These are phyloP conservation scores for Zygotorulaspora sp. DNA, from an alignment of 805 yeast species.

Conservation along the genomic window DNA sequence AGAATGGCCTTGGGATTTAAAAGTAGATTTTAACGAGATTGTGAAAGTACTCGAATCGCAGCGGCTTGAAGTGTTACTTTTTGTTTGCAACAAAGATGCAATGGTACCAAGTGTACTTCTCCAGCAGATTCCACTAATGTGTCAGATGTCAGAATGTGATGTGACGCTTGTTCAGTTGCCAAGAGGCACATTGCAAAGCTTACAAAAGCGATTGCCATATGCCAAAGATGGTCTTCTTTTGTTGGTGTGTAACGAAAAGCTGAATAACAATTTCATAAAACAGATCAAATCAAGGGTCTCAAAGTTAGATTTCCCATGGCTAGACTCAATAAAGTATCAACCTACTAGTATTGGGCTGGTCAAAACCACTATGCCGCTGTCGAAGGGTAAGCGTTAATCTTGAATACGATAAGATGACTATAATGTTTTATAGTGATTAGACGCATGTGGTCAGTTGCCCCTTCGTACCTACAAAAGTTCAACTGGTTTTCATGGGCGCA, in stretches of 20 bases:
- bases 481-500: too few relatives aligned
- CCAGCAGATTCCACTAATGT: slow-evolving; percentile 54
- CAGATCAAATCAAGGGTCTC: slow-evolving; percentile 20
- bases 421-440: too few relatives aligned
- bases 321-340: slow-evolving; percentile 19
- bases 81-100: slow-evolving; percentile 56
- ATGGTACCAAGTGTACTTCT: slow-evolving; percentile 45
- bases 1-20: slow-evolving; percentile 23
- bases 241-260: slow-evolving; percentile 19
- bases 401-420: too few relatives aligned
- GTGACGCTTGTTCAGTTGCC: slow-evolving; percentile 63
- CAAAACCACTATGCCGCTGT: slow-evolving; percentile 22
- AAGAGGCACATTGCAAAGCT: slow-evolving; percentile 32
- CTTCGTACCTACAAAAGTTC: too few relatives aligned
- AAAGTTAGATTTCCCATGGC: slow-evolving; percentile 26
- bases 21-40: slow-evolving; percentile 46
- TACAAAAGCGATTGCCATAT: slow-evolving; percentile 8
- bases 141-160: slow-evolving; percentile 36
- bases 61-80: slow-evolving; percentile 31
- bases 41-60: slow-evolving; percentile 42
- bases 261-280: slow-evolving; percentile 20
- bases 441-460: too few relatives aligned
- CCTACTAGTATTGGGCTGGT: slow-evolving; percentile 19
- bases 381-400: slow-evolving; percentile 3
- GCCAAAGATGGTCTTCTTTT: slow-evolving; percentile 25